A percentile compares a stretch with the other conserved stretches of the same genome.
phyloP scores from a whole-genome alignment of 805 yeast genomes.

The Tetrapisispora nanseiensis region DNA sequence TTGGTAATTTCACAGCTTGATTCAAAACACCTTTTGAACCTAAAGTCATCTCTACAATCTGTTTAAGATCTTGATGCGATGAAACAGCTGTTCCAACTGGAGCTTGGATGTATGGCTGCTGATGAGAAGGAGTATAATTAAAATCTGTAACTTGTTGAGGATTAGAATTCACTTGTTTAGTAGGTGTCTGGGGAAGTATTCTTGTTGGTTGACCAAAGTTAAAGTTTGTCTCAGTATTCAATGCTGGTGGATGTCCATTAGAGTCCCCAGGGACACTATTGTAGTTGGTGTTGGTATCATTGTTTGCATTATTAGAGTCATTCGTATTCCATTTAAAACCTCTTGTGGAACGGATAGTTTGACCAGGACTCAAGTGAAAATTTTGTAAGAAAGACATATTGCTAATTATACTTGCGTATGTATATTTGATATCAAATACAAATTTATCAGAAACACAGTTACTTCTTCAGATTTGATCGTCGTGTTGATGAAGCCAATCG shows the following conservation, averaged over 20 bases:
- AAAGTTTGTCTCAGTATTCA: background rate
- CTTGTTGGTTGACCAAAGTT: constrained; percentile 7
- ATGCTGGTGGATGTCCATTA: too few relatives aligned
- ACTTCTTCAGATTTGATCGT: too few relatives aligned
- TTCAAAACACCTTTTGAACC: constrained; percentile 87
- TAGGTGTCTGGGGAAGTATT: constrained; percentile 5
- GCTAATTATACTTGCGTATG: too few relatives aligned
- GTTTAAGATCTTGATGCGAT: constrained; percentile 66
- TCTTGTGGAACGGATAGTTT: constrained; percentile 38
- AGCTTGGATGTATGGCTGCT: constrained; percentile 26
- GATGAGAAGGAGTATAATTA: constrained; percentile 31
- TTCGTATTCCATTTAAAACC: constrained; percentile 35
- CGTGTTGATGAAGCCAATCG: too few relatives aligned
- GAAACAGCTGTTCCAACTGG: constrained; percentile 33
- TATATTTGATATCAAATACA: too few relatives aligned
- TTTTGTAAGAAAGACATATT: constrained; percentile 5
- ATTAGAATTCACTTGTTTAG: constrained; percentile 1
- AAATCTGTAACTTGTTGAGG: constrained; percentile 24
- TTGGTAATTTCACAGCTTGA: constrained; percentile 89
- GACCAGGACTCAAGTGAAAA: constrained; percentile 35
- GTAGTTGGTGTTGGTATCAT: background rate
- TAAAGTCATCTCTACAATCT: constrained; percentile 87
- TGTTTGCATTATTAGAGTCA: constrained; percentile 2
- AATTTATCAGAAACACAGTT: background rate
- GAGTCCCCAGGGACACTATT: background rate